Percentiles rank a stretch among this genome's conserved stretches.
phyloP scores from a whole-genome alignment of 371 early-diverging fungal genomes.

The Mucor piriformis region DNA sequence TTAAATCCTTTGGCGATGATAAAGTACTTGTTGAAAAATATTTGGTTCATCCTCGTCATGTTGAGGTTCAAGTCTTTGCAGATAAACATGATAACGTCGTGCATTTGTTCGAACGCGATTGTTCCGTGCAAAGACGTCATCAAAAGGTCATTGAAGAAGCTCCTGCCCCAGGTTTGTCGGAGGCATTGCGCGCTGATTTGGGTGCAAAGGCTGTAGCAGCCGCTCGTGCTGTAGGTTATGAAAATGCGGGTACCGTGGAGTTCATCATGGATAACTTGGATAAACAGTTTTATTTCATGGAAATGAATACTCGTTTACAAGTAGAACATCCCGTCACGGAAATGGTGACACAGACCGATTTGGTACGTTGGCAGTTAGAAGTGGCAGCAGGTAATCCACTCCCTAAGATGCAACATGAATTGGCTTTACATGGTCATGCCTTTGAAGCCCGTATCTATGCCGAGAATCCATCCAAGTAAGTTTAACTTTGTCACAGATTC shows the following conservation, averaged over 20 bases:
- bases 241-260: slow-evolving; percentile 97
- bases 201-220: slow-evolving; percentile 93
- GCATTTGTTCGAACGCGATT: slow-evolving; percentile 96
- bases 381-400: slow-evolving; percentile 87
- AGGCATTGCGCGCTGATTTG: slow-evolving; percentile 74
- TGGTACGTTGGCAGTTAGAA: slow-evolving; percentile 93
- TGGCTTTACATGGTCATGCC: slow-evolving; percentile 83
- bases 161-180: slow-evolving; percentile 72
- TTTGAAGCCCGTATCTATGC: slow-evolving; percentile 98
- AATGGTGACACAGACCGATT: slow-evolving; percentile 91
- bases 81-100: slow-evolving; percentile 89
- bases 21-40: slow-evolving; percentile 93
- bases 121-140: slow-evolving; percentile 96
- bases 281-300: slow-evolving; percentile 95
- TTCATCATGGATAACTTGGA: slow-evolving; percentile 92
- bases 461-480: slow-evolving; percentile 89
- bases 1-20: slow-evolving; percentile 91
- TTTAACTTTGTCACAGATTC: too few relatives aligned
- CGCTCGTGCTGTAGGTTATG: slow-evolving; percentile 90
- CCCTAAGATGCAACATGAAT: slow-evolving; percentile 74
- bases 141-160: slow-evolving; percentile 97
- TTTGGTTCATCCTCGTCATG: slow-evolving; percentile 84
- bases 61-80: slow-evolving; percentile 97
- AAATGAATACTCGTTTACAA: slow-evolving; percentile 96
- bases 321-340: slow-evolving; percentile 98